Conservation (phyloP, 106 monocot species). For the Phalaenopsis equestris region DNA sequence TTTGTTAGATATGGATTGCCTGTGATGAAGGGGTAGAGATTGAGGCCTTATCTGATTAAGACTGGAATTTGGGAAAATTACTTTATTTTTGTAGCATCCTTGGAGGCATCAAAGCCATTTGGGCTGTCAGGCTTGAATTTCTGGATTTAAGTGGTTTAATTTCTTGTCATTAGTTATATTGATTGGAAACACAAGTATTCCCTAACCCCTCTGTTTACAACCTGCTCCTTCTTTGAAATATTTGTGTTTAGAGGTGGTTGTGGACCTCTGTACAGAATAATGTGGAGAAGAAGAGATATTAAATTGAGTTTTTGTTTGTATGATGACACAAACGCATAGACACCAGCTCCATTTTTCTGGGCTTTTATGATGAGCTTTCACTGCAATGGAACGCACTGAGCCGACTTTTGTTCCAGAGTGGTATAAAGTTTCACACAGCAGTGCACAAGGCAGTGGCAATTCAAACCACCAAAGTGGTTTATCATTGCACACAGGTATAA, state of each 20-base stretch:
- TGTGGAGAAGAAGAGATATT: not conserved
- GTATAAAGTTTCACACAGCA: conserved; percentile 20
- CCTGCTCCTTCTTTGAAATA: not conserved
- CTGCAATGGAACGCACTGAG: conserved; percentile 28
- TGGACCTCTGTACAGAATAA: not conserved
- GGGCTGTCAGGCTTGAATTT: not conserved
- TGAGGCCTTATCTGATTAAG: not conserved
- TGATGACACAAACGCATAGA: not conserved
- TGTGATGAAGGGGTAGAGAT: not conserved
- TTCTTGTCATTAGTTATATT: not conserved
- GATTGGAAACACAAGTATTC: not conserved
- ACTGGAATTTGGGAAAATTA: not conserved
- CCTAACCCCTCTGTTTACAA: not conserved
- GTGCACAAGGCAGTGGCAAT: not conserved
- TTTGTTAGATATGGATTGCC: not conserved
- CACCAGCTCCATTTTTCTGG: not conserved
- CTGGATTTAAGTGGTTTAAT: not conserved
- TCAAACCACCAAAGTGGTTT: conserved; percentile 4
- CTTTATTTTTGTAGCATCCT: not conserved
- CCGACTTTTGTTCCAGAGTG: conserved; percentile 28
- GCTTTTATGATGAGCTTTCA: conserved; percentile 12
- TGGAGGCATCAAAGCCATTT: not conserved
- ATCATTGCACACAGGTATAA: conserved; percentile 15
- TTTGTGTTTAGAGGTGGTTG: not conserved
- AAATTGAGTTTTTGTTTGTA: conserved; percentile 1